These are phyloP conservation scores for Arabis hirsuta DNA, from an alignment of 345 rosid genomes.

Conservation along the genomic window DNA sequence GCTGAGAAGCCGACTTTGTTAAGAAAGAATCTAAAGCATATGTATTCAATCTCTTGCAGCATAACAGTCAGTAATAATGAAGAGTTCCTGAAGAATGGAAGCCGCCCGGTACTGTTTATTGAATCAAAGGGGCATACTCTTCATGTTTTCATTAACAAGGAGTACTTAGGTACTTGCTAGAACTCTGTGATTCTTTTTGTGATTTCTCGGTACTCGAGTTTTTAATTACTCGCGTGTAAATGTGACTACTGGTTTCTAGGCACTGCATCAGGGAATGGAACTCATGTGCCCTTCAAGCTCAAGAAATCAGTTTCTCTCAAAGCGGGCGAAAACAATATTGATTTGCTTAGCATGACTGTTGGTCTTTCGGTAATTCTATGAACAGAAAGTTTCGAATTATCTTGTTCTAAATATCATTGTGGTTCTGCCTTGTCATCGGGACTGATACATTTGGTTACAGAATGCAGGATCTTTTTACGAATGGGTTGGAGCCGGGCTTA, in stretches of 20 bases:
- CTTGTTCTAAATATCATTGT: conserved; percentile 4
- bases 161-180: conserved; percentile 57
- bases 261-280: conserved; percentile 76
- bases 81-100: conserved; percentile 63
- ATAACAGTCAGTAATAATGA: conserved; percentile 59
- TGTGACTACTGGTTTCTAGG: conserved; percentile 50
- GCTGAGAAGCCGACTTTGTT: background rate
- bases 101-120: conserved; percentile 61
- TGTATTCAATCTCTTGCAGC: conserved; percentile 49
- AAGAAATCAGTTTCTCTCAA: conserved; percentile 64
- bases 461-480: conserved; percentile 90
- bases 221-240: background rate
- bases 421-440: background rate
- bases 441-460: conserved; percentile 44
- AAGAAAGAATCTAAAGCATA: conserved; percentile 30
- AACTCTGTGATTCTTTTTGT: conserved; percentile 28
- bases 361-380: conserved; percentile 72
- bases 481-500: conserved; percentile 77
- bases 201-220: background rate
- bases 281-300: conserved; percentile 63
- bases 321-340: conserved; percentile 77
- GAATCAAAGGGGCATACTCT: conserved; percentile 95
- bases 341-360: conserved; percentile 83
- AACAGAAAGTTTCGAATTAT: background rate
- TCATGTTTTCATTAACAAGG: conserved; percentile 79